phyloP scores from a whole-genome alignment of 192 early-diverging fungal genomes.

The Coemansia sp. region DNA sequence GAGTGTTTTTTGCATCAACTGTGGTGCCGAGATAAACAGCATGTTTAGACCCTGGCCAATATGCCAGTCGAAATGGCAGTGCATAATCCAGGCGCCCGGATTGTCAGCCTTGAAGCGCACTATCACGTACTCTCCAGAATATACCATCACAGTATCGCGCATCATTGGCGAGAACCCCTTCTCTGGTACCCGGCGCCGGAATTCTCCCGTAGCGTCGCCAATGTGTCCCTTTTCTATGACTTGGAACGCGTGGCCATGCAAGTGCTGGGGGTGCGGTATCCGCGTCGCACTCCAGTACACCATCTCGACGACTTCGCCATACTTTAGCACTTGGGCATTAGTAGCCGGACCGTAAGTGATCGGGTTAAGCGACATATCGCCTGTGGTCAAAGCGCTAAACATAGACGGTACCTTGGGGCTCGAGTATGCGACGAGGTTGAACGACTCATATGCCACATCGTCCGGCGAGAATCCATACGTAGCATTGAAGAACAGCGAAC shows the following conservation, averaged over 20 bases:
- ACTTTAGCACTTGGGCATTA: conserved; percentile 63
- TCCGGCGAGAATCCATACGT: conserved; percentile 61
- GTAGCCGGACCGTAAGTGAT: conserved; percentile 66
- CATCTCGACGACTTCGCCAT: conserved; percentile 66
- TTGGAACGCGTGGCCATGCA: conserved; percentile 86
- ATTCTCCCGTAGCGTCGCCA: conserved; percentile 30
- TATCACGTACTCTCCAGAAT: conserved; percentile 60
- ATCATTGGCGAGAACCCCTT: conserved; percentile 14
- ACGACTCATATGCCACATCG: conserved; percentile 68
- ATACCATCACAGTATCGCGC: conserved; percentile 69
- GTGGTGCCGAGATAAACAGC: conserved; percentile 51
- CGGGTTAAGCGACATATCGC: conserved; percentile 51
- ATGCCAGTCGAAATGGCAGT: conserved; percentile 71
- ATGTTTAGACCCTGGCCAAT: conserved; percentile 69
- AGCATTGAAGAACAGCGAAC: conserved; percentile 59
- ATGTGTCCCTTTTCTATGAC: conserved; percentile 60
- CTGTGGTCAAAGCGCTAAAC: conserved; percentile 64
- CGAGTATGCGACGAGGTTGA: conserved; percentile 68
- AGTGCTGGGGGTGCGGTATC: conserved; percentile 72
- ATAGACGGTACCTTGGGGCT: conserved; percentile 64
- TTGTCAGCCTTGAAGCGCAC: conserved; percentile 80
- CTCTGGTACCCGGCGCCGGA: conserved; percentile 47
- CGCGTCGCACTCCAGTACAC: conserved; percentile 67
- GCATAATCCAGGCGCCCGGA: conserved; percentile 81
- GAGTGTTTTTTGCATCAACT: conserved; percentile 17